Evolutionary conservation across 352 stramenopile genomes (phyloP).

Genomic region (Phytophthora citrophthora): DNA sequence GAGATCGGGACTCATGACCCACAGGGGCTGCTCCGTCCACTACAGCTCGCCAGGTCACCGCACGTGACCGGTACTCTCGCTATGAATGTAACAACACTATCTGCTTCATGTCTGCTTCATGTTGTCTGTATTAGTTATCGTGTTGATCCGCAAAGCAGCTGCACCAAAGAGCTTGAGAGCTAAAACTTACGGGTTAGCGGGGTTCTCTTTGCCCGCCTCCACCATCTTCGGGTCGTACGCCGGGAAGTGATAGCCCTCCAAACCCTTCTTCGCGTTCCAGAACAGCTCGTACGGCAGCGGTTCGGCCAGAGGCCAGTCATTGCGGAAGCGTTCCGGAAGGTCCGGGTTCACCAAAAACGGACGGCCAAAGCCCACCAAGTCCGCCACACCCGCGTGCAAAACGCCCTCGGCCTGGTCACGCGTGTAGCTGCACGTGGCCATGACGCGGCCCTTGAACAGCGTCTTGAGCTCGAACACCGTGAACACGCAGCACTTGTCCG

Average conservation of each 20-base stretch:
- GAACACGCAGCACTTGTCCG: constrained; percentile 34
- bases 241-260: constrained; percentile 24
- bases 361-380: constrained; percentile 40
- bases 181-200: constrained; percentile 4
- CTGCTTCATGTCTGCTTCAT: too few species aligned
- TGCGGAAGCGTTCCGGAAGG: constrained; percentile 35
- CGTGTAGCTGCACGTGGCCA: constrained; percentile 43
- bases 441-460: constrained; percentile 31
- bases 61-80: too few species aligned
- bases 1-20: constrained; percentile 55
- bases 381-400: constrained; percentile 34
- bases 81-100: too few species aligned
- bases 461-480: constrained; percentile 39
- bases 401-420: constrained; percentile 43
- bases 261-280: constrained; percentile 22
- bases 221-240: constrained; percentile 21
- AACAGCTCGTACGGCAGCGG: constrained; percentile 23
- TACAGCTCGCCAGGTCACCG: too few species aligned
- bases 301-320: constrained; percentile 24
- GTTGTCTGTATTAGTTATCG: too few species aligned
- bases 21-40: too few species aligned
- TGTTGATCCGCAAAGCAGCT: too few species aligned
- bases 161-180: not conserved
- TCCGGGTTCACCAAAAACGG: constrained; percentile 48
- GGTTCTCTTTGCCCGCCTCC: constrained; percentile 2